phyloP scores from a whole-genome alignment of 2,329 filamentous ascomycete species.

The Colletotrichum echinochloae region DNA sequence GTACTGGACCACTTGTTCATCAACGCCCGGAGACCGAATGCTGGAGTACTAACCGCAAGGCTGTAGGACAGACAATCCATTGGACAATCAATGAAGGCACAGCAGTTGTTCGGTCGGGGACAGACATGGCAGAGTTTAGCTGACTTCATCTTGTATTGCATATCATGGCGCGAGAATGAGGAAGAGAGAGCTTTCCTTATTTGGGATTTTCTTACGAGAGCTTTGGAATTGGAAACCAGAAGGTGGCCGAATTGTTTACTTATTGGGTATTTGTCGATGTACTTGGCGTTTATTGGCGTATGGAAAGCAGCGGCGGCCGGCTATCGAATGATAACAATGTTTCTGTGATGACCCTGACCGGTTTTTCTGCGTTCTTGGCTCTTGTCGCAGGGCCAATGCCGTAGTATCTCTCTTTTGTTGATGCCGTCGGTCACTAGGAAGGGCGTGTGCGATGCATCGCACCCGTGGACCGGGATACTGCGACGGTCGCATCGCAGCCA shows the following conservation, averaged over 20 bases:
- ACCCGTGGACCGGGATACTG: not conserved
- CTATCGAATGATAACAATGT: conserved; percentile 17
- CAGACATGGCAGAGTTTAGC: not conserved
- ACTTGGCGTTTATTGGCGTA: conserved; percentile 18
- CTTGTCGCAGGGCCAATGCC: too few relatives aligned
- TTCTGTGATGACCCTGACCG: not conserved
- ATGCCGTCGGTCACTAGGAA: too few relatives aligned
- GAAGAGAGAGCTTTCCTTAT: not conserved
- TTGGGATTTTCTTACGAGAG: not conserved
- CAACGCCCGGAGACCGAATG: conserved; percentile 21
- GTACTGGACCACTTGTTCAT: not conserved
- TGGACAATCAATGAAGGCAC: not conserved
- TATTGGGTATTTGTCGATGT: conserved; percentile 12
- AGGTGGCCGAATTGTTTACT: not conserved
- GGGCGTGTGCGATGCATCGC: not conserved
- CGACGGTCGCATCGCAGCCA: not conserved
- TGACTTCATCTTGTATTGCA: conserved; percentile 8
- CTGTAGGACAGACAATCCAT: conserved; percentile 1
- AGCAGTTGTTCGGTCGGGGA: not conserved
- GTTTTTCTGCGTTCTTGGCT: not conserved
- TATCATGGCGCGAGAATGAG: not conserved
- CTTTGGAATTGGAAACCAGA: conserved; percentile 8
- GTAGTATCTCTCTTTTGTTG: too few relatives aligned
- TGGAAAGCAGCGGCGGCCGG: conserved; percentile 7
- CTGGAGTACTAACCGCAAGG: conserved; percentile 27